Evolutionary conservation across 2,329 filamentous ascomycete genomes (phyloP), one percentile per base, ranked within the genome.

Genomic region (Aspergillus texensis): DNA sequence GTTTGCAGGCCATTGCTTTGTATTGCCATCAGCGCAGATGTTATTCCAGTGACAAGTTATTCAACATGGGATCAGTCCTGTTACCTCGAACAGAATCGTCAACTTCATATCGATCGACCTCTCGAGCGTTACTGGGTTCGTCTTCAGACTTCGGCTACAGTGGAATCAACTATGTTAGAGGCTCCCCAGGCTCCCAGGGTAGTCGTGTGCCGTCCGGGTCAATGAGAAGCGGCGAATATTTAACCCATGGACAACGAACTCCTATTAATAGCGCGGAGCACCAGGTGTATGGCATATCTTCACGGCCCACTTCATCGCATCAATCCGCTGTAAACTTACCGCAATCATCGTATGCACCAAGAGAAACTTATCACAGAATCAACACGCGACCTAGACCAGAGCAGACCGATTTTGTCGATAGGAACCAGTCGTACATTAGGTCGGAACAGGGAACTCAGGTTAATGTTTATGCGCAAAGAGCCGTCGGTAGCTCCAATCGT

Each of bases 51-150:
- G 55, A 61, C 28, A 62, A 39, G 26, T 46, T 26, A 52, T 57
- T 61, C 62, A 57, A 59, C 46, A 68, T 68, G 64, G 64, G 64
- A 62, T 67, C 62, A 56, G 65, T 57, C 60, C 45, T 52, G 58
- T 52, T 56, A 50, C 64, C 66, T 65, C 63, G 59, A 41, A 56
- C 60, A 21, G 48, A 50, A 61, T 57, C 60, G 30, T 64, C 62
- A 24, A 61, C 62, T 62, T 63, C 63, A 16, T 34, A 57, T 30
- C 60, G 46, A 46, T 61, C 53, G 45, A 26, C 45, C 16, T 53
- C 63, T 30, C 60, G 43, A 50, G 57, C 53, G 12, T 41, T 61
- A 41, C 26, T 46, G 26, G 48, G 57, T 34, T 45, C 52, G 12
- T 53, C 52, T 30, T 58, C 41, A n/a, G 59, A 60, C 43, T n/a